Evolutionary conservation across 805 yeast genomes (phyloP), one percentile per base, ranked within the genome.

Genomic region (Zygosaccharomyces bailii): DNA sequence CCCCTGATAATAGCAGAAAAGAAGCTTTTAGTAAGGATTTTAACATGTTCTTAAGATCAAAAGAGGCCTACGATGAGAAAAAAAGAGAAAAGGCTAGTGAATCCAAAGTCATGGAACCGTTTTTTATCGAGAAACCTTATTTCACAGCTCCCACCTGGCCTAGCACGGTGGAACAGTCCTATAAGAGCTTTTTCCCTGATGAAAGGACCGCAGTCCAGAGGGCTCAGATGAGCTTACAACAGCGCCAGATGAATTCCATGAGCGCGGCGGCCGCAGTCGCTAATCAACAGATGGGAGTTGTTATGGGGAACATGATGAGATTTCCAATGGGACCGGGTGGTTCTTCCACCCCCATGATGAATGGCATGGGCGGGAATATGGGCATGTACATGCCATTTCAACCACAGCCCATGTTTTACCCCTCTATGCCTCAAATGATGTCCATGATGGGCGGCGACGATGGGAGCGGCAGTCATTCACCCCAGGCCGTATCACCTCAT

Each of bases 121-220:
- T 73, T 40, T 54, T 64, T 17, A 69, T 82, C 48, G 89, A 82
- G 52, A 78, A 71, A 54, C 80, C 93, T 5, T 86, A 76, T 61
- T 71, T 72, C 32, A 82, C 91, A 0, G 82, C 86, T 7, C 95
- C 95, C 41, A 82, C 90, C 0, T 86, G 95, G 95, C 71, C 73
- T 17, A 67, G 74, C 38, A 78, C 80, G 2, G 63, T 75, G 18
- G 84, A 78, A 34, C 80, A 76, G 45, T 71, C 83, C 1, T 78
- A 79, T 63, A 74, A 71, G 44, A 64, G 69, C 13, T 60, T 76
- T 31, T 79, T 80, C 64, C 76, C 81, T 2, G 70, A 70, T 44
- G 61, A 60, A 43, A 49, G 54, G 21, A 50, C 59, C n/a, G 56
- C 60, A 7, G 49, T 56, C 27, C 63, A 59, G 43, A 53, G 52